phyloP scores from a whole-genome alignment of 2,329 filamentous ascomycete genomes.

The Xylaria sp. region DNA sequence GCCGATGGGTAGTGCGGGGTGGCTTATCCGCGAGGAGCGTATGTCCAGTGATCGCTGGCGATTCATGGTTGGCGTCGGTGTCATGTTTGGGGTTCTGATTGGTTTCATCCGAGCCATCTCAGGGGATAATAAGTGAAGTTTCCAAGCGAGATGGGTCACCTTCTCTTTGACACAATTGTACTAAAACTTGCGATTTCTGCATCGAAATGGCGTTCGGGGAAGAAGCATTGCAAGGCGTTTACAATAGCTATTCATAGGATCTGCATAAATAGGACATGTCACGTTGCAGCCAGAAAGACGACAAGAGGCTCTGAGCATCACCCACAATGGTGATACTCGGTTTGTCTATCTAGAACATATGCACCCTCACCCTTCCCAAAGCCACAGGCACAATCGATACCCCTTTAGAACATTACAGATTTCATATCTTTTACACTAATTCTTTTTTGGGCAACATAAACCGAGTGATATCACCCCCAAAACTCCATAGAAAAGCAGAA shows the following conservation, averaged over 20 bases:
- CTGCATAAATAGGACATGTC: slow-evolving; percentile 15
- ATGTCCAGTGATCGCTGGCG: slow-evolving; percentile 87
- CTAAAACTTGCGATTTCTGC: slow-evolving; percentile 16
- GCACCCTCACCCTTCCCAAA: not conserved
- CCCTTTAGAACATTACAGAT: slow-evolving; percentile 18
- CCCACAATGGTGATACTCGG: slow-evolving; percentile 43
- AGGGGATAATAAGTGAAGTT: slow-evolving; percentile 45
- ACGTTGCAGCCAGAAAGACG: slow-evolving; percentile 22
- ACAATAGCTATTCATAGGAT: not conserved
- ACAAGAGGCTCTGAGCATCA: slow-evolving; percentile 43
- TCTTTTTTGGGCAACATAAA: slow-evolving; percentile 25
- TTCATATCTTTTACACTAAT: not conserved
- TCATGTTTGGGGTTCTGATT: slow-evolving; percentile 66
- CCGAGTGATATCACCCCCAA: slow-evolving; percentile 35
- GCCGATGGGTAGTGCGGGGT: slow-evolving; percentile 85
- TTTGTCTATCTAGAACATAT: slow-evolving; percentile 43
- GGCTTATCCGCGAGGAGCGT: slow-evolving; percentile 86
- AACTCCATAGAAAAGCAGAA: slow-evolving; percentile 38
- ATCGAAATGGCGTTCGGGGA: slow-evolving; percentile 34
- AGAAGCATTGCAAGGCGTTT: slow-evolving; percentile 30
- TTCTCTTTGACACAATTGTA: slow-evolving; percentile 14
- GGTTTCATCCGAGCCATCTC: slow-evolving; percentile 51
- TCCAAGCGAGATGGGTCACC: not conserved
- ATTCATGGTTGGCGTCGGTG: slow-evolving; percentile 86
- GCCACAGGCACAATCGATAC: slow-evolving; percentile 2